These are phyloP conservation scores for Salix arbutifolia DNA, from an alignment of 345 rosid genomes.

Conservation along the genomic window DNA sequence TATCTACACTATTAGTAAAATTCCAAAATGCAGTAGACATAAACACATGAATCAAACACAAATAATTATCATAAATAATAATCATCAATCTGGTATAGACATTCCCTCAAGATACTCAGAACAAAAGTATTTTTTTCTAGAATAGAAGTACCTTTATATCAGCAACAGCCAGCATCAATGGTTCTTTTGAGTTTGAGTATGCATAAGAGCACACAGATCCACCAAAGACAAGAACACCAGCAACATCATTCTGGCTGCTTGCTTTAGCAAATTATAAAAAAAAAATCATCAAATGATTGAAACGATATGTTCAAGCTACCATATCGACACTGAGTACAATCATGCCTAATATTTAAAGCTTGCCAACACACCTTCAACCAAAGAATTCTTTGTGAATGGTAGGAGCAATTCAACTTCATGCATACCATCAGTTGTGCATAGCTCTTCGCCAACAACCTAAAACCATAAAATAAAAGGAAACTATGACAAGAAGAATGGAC, in stretches of 20 bases:
- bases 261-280: constrained; percentile 42
- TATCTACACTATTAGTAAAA: not conserved
- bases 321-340: constrained; percentile 7
- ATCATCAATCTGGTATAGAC: not conserved
- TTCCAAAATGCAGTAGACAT: not conserved
- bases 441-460: constrained; percentile 60
- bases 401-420: constrained; percentile 76
- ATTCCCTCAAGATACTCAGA: not conserved
- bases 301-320: constrained; percentile 1
- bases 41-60: not conserved
- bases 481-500: not conserved
- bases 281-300: constrained; percentile 21
- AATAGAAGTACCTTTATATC: constrained; percentile 62
- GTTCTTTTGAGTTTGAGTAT: constrained; percentile 65
- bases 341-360: not conserved
- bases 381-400: constrained; percentile 63
- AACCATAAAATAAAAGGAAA: constrained; percentile 1
- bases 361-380: constrained; percentile 44
- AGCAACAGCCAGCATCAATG: constrained; percentile 69
- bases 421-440: constrained; percentile 45
- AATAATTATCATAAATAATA: not conserved
- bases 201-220: constrained; percentile 73
- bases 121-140: not conserved
- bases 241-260: constrained; percentile 49
- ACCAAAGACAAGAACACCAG: constrained; percentile 55